Evolutionary conservation across 495 filamentous ascomycete genomes (phyloP).

Genomic region (Podospora conica): DNA sequence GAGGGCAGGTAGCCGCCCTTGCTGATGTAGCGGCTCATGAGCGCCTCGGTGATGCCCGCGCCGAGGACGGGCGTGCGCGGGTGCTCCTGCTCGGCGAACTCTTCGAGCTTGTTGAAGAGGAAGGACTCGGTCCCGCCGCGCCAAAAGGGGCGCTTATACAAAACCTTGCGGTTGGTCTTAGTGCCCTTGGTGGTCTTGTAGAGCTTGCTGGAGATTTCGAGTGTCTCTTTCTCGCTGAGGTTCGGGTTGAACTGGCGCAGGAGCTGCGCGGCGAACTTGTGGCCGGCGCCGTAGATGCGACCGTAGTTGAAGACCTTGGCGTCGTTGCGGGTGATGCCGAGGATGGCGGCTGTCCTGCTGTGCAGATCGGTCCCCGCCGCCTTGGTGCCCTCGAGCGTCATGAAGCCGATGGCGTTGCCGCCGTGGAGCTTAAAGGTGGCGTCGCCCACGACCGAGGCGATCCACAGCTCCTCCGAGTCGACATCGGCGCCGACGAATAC

Average conservation of each 20-base stretch:
- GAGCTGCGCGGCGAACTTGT: constrained; percentile 86
- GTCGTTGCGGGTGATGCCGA: constrained; percentile 89
- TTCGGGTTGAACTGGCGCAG: constrained; percentile 87
- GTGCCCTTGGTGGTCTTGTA: constrained; percentile 87
- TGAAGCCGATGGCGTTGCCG: constrained; percentile 95
- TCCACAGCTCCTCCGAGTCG: constrained; percentile 99
- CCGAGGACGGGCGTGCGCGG: constrained; percentile 92
- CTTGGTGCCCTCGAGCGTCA: constrained; percentile 96
- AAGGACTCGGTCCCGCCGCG: constrained; percentile 93
- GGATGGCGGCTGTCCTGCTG: constrained; percentile 83
- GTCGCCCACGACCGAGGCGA: constrained; percentile 91
- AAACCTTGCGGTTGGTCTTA: constrained; percentile 58
- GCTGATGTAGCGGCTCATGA: constrained; percentile 80
- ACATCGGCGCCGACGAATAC: constrained; percentile 96
- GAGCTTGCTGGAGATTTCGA: constrained; percentile 66
- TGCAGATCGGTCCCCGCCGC: constrained; percentile 90
- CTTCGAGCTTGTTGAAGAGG: constrained; percentile 96
- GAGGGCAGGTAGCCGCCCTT: constrained; percentile 92
- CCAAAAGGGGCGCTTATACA: constrained; percentile 81
- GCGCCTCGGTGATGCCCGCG: constrained; percentile 91
- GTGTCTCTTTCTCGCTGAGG: constrained; percentile 69
- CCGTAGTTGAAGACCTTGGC: constrained; percentile 99
- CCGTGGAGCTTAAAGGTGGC: constrained; percentile 90
- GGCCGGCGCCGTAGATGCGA: constrained; percentile 91
- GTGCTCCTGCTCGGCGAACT: constrained; percentile 90